Percentiles rank a stretch among this genome's conserved stretches.
Conservation (phyloP, 768 basidiomycete species). For the Strobilomyces echinocephalus region DNA sequence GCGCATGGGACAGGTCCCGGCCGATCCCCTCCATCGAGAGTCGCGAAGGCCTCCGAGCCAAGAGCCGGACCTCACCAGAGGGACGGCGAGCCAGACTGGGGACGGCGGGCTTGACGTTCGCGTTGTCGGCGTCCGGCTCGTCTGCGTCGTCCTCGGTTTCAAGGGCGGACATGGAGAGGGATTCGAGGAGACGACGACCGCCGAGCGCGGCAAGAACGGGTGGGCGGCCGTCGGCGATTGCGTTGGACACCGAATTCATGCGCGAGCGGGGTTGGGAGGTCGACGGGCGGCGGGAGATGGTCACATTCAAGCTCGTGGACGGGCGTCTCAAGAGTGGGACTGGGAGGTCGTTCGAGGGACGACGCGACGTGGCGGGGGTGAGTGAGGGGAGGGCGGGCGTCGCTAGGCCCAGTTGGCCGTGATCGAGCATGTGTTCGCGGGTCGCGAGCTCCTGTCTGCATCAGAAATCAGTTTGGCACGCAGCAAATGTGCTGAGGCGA, state of each 20-base stretch:
- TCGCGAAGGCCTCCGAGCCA: constrained; percentile 14
- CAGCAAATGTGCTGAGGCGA: not conserved
- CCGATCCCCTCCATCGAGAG: constrained; percentile 32
- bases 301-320: constrained; percentile 25
- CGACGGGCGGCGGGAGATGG: constrained; percentile 29
- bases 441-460: constrained; percentile 74
- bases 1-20: constrained; percentile 28
- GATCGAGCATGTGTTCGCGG: constrained; percentile 91
- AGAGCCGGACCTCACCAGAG: constrained; percentile 1
- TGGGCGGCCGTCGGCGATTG: constrained; percentile 17
- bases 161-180: constrained; percentile 50
- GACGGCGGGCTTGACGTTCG: too few species aligned
- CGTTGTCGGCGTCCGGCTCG: constrained; percentile 18
- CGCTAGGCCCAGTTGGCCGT: constrained; percentile 69
- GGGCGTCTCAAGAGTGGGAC: constrained; percentile 18
- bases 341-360: constrained; percentile 29
- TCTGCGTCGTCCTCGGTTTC: constrained; percentile 43
- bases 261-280: constrained; percentile 23
- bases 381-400: constrained; percentile 46
- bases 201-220: constrained; percentile 20
- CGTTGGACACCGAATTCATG: constrained; percentile 17
- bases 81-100: not conserved
- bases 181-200: constrained; percentile 36
- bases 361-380: constrained; percentile 48
- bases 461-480: not conserved